Evolutionary conservation across 139 green algal genomes (phyloP).

Genomic region (Pleodorina starrii): DNA sequence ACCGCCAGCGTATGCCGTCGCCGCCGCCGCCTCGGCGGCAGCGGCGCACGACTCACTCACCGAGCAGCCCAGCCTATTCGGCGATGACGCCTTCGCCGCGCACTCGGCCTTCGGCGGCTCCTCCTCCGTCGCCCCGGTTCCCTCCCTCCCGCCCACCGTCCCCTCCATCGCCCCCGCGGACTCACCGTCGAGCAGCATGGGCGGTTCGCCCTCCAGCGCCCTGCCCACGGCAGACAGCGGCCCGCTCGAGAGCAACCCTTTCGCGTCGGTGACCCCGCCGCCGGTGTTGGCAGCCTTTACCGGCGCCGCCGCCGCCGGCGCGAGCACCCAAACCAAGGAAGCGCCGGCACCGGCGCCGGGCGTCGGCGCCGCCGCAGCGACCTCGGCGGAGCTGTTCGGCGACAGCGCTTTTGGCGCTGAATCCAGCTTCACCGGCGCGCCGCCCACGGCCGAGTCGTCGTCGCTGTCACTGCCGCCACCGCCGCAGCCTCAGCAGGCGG

Average conservation of each 20-base stretch:
- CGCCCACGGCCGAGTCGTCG: neutral
- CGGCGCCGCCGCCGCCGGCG: neutral
- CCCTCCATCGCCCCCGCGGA: neutral
- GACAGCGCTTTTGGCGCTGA: neutral
- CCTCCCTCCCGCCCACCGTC: neutral
- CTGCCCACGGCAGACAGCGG: conserved; percentile 10
- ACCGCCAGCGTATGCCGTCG: neutral
- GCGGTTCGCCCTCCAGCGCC: neutral
- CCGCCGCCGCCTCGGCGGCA: neutral
- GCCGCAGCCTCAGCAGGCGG: neutral
- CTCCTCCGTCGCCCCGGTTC: neutral
- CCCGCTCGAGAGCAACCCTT: conserved; percentile 17
- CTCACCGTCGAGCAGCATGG: neutral
- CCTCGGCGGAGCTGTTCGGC: neutral
- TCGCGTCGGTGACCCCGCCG: neutral
- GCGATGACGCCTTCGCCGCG: neutral
- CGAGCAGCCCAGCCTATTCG: neutral
- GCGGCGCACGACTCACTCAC: neutral
- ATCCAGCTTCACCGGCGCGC: neutral
- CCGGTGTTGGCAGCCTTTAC: neutral
- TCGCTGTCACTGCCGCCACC: neutral
- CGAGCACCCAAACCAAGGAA: neutral
- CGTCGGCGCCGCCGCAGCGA: neutral
- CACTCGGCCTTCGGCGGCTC: neutral
- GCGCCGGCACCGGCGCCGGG: neutral